Base-by-base conservation (phyloP, 164 flowering plant genomes). In the Cinnamomum chago region DNA sequence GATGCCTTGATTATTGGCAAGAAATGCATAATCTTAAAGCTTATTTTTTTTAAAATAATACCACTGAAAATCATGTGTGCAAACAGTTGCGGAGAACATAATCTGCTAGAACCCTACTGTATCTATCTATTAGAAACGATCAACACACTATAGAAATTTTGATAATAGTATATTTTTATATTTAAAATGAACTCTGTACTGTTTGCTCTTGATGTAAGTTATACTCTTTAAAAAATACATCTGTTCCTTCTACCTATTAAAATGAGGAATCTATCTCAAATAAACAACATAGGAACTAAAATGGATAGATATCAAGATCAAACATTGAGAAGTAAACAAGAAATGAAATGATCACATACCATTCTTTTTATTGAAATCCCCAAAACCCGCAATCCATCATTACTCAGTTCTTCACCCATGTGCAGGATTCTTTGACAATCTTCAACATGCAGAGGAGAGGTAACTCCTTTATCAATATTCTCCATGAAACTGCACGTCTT, bases 331-430 rank as follows among this genome's bases (percentile, higher is more conserved):
- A 11, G 20, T 30, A 67, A 67, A 67, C n/a, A 4, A 17, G 40
- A 67, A 67, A 67, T 15, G 23, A 7, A 13, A 67, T 11, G 50
- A 15, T 25, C 28, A 67, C 69, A 28, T 67, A 67, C 69, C 69
- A 20, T 30, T 67, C 67, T 86, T 79, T 81, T 87, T 58, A 73
- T 79, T 52, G 95, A 90, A 4, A 89, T 83, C 76, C 87, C 93
- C 13, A 91, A 81, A 50, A 85, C 83, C 24, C 90, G 77, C 50
- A 91, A 67, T 15, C 95, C 95, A 72, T 88, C 90, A 75, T 88
- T 84, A 83, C 84, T 83, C 33, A 88, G 72, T 60, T 79, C 84
- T 76, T 87, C 92, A 65, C 77, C 84, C 81, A 83, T 76, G 65
- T 72, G 81, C 24, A 83, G 70, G 76, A 89, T 84, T 80, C 88